phyloP scores from a whole-genome alignment of 805 yeast genomes.

The Priceomyces medius region DNA sequence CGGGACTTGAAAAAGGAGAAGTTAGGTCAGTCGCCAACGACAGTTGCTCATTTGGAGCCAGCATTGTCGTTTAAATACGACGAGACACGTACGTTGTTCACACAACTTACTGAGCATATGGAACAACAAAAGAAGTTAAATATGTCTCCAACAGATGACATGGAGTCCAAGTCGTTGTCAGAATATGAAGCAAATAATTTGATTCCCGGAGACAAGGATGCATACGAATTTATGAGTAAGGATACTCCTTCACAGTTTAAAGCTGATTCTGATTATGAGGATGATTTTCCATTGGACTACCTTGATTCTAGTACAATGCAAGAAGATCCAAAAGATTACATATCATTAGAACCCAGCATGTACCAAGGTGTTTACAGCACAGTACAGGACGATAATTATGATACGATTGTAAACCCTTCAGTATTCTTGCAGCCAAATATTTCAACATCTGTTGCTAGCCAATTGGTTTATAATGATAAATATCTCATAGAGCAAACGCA shows the following conservation, averaged over 20 bases:
- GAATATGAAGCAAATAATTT: conserved; percentile 13
- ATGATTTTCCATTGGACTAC: conserved; percentile 73
- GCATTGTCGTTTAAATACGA: conserved; percentile 75
- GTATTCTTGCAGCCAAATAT: conserved; percentile 14
- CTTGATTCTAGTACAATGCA: conserved; percentile 39
- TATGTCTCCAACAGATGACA: conserved; percentile 6
- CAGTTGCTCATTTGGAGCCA: conserved; percentile 72
- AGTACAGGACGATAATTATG: conserved; percentile 19
- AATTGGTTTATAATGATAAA: conserved; percentile 45
- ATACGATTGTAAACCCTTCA: conserved; percentile 17
- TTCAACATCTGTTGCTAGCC: conserved; percentile 21
- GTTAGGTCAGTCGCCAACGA: conserved; percentile 61
- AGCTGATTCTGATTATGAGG: conserved; percentile 42
- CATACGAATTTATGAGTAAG: conserved; percentile 15
- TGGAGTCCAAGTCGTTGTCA: conserved; percentile 11
- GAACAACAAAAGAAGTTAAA: conserved; percentile 9
- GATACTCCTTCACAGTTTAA: conserved; percentile 25
- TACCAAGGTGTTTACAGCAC: conserved; percentile 7
- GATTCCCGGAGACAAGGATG: conserved; percentile 4
- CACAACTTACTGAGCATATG: conserved; percentile 50
- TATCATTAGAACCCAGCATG: conserved; percentile 20
- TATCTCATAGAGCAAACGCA: conserved; percentile 52
- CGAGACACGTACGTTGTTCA: conserved; percentile 47
- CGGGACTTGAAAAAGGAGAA: conserved; percentile 83
- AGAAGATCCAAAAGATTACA: conserved; percentile 17